Evolutionary conservation across 1,284 basidiomycete species (phyloP), one percentile per base, ranked within the genome.

Genomic region (Ceratobasidium sp.): DNA sequence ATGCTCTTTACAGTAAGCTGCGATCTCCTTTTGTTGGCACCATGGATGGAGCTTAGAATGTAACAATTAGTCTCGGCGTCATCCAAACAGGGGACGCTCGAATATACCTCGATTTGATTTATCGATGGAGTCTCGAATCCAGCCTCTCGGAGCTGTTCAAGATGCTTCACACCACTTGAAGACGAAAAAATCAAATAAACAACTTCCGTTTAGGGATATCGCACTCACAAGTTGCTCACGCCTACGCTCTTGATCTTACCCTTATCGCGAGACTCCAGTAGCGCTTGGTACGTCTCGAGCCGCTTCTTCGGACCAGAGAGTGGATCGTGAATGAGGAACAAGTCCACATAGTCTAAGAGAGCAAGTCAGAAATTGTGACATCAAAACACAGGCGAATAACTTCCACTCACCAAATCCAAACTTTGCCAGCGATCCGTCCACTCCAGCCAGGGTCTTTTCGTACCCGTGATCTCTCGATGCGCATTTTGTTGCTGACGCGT

Each of bases 21-120:
- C 94, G 77, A 96, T 94, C 10, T 91, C 89, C 59, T 87, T 86
- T 79, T 95, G 94, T 82, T 96, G 94, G 84, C 94, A 96, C 81
- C 93, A 91, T 0, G 95, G 95, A 82, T 96, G 94, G 7, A 96
- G 87, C 90, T 94, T 76, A 10, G 78, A 76, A 69, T 74, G 65
- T 3, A 26, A 13, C 28, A 3, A 4, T 57, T 77, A 54, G 77
- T 26, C n/a, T 23, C 9, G 17, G 12, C 5, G 44, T 17, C 1
- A 17, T 15, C 26, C 40, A 9, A n/a, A 64, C n/a, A 64, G 23
- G 38, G 56, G 26, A 44, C 6, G 17, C 26, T 28, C n/a, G 13
- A 48, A 77, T 83, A 48, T 80, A 90, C 92, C 87, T 96, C 93
- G 75, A 97, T 91, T 83, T 97, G 95, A 84, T 97, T 96, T 64